Conservation (phyloP, 2,329 filamentous ascomycete species). For the Neonectria magnoliae region DNA sequence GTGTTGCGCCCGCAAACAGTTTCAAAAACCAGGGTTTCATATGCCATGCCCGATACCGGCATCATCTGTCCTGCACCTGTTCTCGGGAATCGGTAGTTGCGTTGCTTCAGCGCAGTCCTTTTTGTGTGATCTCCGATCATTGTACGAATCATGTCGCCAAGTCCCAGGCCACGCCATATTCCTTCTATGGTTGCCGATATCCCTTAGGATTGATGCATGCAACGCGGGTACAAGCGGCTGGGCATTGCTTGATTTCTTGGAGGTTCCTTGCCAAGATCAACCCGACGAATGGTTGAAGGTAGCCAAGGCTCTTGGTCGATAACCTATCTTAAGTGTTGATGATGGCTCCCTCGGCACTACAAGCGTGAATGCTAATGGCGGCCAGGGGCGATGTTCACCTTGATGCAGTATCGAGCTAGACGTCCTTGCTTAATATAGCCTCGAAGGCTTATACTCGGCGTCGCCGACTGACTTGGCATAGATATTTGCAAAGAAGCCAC, state of each 20-base stretch:
- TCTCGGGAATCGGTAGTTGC: background rate
- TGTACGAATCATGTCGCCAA: background rate
- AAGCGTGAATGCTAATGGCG: background rate
- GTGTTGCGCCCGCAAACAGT: constrained; percentile 1
- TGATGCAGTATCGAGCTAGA: background rate
- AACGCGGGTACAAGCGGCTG: background rate
- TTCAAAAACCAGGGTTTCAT: background rate
- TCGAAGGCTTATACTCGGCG: background rate
- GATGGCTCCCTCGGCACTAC: background rate
- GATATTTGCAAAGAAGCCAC: background rate
- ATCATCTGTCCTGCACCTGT: background rate
- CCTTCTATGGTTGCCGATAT: background rate
- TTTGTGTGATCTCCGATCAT: background rate
- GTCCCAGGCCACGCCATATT: background rate
- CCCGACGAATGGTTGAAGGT: background rate
- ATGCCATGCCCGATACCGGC: background rate
- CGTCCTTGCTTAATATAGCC: background rate
- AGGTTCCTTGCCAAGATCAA: background rate
- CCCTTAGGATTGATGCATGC: background rate
- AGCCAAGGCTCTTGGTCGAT: background rate
- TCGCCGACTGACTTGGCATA: background rate
- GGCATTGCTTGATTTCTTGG: background rate
- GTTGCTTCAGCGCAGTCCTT: background rate
- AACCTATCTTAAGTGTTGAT: background rate
- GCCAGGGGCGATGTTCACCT: background rate